Percentiles rank a stretch among this genome's conserved stretches.
phyloP scores from a whole-genome alignment of 2,329 filamentous ascomycete species.

The Colletotrichum gloeosporioides region DNA sequence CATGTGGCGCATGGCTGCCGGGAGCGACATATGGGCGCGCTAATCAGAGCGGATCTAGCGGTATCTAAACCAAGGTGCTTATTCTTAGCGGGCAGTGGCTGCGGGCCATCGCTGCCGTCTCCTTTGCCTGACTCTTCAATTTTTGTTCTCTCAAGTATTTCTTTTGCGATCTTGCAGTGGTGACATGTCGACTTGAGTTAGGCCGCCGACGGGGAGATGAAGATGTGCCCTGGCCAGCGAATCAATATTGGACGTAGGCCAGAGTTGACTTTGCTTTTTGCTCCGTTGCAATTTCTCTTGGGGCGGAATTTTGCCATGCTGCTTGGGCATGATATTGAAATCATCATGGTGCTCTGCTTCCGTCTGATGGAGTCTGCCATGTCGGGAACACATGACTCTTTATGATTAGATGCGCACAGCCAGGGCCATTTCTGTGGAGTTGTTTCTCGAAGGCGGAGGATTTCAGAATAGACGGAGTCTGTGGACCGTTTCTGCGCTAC shows the following conservation, averaged over 20 bases:
- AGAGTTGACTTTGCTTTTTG: not conserved
- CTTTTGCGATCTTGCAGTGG: not conserved
- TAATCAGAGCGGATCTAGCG: not conserved
- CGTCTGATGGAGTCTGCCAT: not conserved
- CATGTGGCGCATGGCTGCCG: not conserved
- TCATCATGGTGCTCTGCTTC: not conserved
- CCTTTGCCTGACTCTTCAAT: not conserved
- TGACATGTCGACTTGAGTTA: not conserved
- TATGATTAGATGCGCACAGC: slow-evolving; percentile 1
- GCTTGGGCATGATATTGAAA: not conserved
- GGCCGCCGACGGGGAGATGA: not conserved
- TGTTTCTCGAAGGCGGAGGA: not conserved
- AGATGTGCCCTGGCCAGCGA: not conserved
- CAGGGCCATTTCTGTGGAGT: not conserved
- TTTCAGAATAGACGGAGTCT: not conserved
- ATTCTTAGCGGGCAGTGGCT: slow-evolving; percentile 11
- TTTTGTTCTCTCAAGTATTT: not conserved
- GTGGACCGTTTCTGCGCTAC: not conserved
- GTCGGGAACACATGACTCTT: slow-evolving; percentile 1
- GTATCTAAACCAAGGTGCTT: not conserved
- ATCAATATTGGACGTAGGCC: not conserved
- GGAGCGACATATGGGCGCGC: not conserved
- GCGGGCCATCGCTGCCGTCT: slow-evolving; percentile 11
- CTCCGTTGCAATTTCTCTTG: not conserved
- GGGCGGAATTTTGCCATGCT: not conserved